phyloP scores from a whole-genome alignment of 176 grass and related monocot species.

The Carex parvula region DNA sequence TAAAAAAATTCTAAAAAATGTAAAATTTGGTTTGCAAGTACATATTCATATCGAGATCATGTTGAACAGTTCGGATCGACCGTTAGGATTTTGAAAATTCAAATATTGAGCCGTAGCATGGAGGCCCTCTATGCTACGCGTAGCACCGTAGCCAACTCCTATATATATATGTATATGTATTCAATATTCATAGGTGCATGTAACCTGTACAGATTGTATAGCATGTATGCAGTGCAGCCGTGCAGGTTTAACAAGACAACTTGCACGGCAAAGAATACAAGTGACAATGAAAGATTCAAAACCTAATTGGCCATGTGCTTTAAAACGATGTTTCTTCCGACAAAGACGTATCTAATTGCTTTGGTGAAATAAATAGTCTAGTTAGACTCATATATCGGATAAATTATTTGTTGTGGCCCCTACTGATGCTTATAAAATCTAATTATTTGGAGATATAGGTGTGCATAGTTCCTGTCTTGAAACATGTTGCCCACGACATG shows the following conservation, averaged over 20 bases:
- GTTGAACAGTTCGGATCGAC: too few relatives aligned
- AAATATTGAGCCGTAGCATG: too few relatives aligned
- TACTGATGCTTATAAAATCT: not conserved
- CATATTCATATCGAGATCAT: too few relatives aligned
- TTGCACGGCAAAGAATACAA: not conserved
- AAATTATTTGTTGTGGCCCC: not conserved
- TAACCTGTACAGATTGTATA: not conserved
- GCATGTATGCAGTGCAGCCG: not conserved
- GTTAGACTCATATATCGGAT: not conserved
- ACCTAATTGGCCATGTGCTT: constrained; percentile 1
- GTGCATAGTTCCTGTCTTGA: not conserved
- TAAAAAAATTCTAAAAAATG: too few relatives aligned
- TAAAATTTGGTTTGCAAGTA: too few relatives aligned
- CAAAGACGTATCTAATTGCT: not conserved
- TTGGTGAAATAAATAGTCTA: not conserved
- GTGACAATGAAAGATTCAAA: not conserved
- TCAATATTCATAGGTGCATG: not conserved
- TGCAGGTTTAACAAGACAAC: not conserved
- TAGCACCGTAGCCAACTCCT: too few relatives aligned
- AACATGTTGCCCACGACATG: not conserved
- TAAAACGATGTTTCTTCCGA: not conserved
- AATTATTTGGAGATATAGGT: not conserved
- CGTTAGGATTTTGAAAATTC: too few relatives aligned
- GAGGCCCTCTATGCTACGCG: too few relatives aligned
- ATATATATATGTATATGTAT: not conserved